A percentile compares a stretch with the other conserved stretches of the same genome.
Conservation (phyloP, 495 filamentous ascomycete genomes). For the Penicillium ucsense region DNA sequence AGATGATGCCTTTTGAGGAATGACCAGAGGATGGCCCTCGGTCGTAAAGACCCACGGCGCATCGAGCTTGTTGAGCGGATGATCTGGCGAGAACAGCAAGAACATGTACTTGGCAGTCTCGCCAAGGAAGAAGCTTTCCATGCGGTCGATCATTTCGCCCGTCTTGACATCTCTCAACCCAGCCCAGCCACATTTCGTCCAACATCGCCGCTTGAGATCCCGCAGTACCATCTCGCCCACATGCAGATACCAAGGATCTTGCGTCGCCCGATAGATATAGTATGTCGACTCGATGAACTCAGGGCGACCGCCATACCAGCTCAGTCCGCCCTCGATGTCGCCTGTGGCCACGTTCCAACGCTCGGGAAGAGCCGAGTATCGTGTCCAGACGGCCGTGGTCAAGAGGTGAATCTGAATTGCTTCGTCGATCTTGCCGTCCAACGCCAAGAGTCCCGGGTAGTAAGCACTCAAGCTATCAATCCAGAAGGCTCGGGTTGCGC, state of each 20-base stretch:
- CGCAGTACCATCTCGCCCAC: conserved; percentile 90
- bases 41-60: conserved; percentile 88
- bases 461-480: conserved; percentile 92
- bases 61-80: conserved; percentile 82
- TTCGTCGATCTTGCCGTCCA: conserved; percentile 83
- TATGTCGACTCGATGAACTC: conserved; percentile 97
- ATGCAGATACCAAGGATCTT: conserved; percentile 92
- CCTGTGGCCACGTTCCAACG: conserved; percentile 85
- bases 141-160: conserved; percentile 84
- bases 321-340: conserved; percentile 73
- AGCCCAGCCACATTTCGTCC: conserved; percentile 91
- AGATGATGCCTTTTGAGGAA: conserved; percentile 46
- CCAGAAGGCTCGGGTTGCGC: conserved; percentile 75
- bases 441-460: conserved; percentile 81
- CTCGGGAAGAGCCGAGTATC: conserved; percentile 86
- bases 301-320: conserved; percentile 90
- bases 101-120: conserved; percentile 95
- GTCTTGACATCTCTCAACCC: conserved; percentile 87
- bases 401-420: conserved; percentile 81
- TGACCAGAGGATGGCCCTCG: conserved; percentile 86
- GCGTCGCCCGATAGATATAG: conserved; percentile 84
- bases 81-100: conserved; percentile 72
- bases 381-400: conserved; percentile 86
- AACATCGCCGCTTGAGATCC: conserved; percentile 83
- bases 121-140: conserved; percentile 98